Base-by-base conservation (phyloP, 2,329 filamentous ascomycete species). In the Ilyonectria mors-panacis region DNA sequence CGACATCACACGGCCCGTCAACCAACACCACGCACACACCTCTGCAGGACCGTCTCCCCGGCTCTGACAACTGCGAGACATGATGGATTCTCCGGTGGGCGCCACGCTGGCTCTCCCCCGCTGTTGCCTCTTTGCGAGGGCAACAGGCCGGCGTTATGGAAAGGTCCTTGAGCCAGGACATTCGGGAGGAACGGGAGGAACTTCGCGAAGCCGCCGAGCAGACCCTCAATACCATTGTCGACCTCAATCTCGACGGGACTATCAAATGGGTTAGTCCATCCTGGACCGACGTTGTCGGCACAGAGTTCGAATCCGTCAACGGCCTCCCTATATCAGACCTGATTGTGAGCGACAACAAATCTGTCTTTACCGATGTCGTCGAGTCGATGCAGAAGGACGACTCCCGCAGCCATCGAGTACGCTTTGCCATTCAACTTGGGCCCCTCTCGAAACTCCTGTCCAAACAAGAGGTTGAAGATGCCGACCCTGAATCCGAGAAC, bases 211-310 rank as follows among this genome's bases (percentile, higher is more conserved):
- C 95, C 45, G 96, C 95, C 57, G 95, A 98, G 82, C 94, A 98
- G 84, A 98, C 95, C 23, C 87, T 97, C 79, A 99, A 98, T 81
- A 93, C 97, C 70, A 97, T 99, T 79, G 88, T 99, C 78, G 95
- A 99, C 83, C 87, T 99, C 71, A 94, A 94, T 77, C 88, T 98
- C 63, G 93, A 98, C 78, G 94, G 94, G 71, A 92, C 90, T 68
- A 92, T 99, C 76, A 93, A 94, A 82, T 99, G 96, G 94, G 95
- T 97, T 75, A 98, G 95, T 79, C 94, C 95, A 13, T 98, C 95
- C 17, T 99, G 96, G 96, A 89, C 90, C 67, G 94, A 98, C 76
- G 92, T 99, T 56, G 92, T 98, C 67, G 96, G 96, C 65, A 95
- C 93, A 4, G 84, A 88, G 50, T 87, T 91, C 44, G 90, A 93